phyloP scores from a whole-genome alignment of 2,329 filamentous ascomycete genomes.

The Fusarium transvaalense region DNA sequence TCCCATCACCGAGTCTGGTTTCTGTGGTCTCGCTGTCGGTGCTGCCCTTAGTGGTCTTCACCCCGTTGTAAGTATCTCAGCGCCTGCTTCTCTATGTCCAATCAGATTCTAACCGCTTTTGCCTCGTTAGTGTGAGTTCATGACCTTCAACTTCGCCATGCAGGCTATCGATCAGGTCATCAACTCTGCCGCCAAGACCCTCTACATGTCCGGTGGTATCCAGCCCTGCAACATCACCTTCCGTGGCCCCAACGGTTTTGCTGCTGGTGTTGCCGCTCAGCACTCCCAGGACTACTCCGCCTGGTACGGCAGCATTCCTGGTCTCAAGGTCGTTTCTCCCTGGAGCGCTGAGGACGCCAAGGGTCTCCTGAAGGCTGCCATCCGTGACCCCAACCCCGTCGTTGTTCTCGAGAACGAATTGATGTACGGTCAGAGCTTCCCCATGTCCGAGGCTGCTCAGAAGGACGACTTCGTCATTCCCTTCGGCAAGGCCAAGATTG shows the following conservation, averaged over 20 bases:
- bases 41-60: conserved; percentile 94
- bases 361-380: conserved; percentile 96
- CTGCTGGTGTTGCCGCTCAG: conserved; percentile 93
- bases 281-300: conserved; percentile 99
- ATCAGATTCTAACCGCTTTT: conserved; percentile 20
- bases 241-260: conserved; percentile 98
- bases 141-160: conserved; percentile 99
- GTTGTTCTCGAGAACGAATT: conserved; percentile 89
- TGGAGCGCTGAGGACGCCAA: conserved; percentile 99
- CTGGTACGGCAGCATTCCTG: conserved; percentile 98
- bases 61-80: conserved; percentile 79
- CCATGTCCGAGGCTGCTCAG: conserved; percentile 96
- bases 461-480: conserved; percentile 97
- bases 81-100: conserved; percentile 1
- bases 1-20: conserved; percentile 97
- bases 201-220: conserved; percentile 99
- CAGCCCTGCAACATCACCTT: conserved; percentile 99
- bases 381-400: conserved; percentile 97
- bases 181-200: conserved; percentile 98
- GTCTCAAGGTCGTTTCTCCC: conserved; percentile 94
- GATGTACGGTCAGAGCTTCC: conserved; percentile 94
- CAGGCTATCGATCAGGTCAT: conserved; percentile 99
- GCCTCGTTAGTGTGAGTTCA: conserved; percentile 89
- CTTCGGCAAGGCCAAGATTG: conserved; percentile 99
- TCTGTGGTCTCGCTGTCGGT: conserved; percentile 92